These are phyloP conservation scores for Penstemon eatonii DNA, from an alignment of 257 asterid species.

Conservation along the genomic window DNA sequence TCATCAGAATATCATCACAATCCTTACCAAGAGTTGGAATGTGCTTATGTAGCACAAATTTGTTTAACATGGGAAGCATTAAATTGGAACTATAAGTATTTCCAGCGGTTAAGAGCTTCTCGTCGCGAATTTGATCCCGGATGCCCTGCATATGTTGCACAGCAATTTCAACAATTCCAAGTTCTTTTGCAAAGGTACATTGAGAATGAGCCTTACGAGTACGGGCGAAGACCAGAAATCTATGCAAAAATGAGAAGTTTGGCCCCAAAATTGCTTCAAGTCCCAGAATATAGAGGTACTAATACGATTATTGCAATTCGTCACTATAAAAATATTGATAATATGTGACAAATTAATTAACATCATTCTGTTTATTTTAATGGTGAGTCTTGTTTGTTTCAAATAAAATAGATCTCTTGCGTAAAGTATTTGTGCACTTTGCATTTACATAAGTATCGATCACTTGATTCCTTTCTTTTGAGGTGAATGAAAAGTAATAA, in stretches of 20 bases:
- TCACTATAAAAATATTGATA: no score
- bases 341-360: no score
- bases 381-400: no score
- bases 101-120: constrained; percentile 60
- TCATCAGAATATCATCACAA: constrained; percentile 46
- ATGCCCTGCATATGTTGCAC: constrained; percentile 77
- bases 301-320: not conserved
- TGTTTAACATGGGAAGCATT: constrained; percentile 93
- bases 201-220: constrained; percentile 86
- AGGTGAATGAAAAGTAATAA: no score
- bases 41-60: constrained; percentile 86
- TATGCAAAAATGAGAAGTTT: constrained; percentile 72
- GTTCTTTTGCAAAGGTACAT: constrained; percentile 75
- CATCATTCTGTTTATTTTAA: no score
- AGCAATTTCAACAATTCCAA: constrained; percentile 83
- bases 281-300: constrained; percentile 83
- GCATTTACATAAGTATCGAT: no score
- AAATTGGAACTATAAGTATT: constrained; percentile 81
- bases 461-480: no score
- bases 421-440: no score
- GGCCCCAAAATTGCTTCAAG: constrained; percentile 85
- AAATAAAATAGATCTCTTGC: no score
- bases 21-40: constrained; percentile 74
- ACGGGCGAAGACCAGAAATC: constrained; percentile 75
- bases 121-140: constrained; percentile 61